These are phyloP conservation scores for Fusarium sp. DNA, from an alignment of 2,329 filamentous ascomycete species.

Conservation along the genomic window DNA sequence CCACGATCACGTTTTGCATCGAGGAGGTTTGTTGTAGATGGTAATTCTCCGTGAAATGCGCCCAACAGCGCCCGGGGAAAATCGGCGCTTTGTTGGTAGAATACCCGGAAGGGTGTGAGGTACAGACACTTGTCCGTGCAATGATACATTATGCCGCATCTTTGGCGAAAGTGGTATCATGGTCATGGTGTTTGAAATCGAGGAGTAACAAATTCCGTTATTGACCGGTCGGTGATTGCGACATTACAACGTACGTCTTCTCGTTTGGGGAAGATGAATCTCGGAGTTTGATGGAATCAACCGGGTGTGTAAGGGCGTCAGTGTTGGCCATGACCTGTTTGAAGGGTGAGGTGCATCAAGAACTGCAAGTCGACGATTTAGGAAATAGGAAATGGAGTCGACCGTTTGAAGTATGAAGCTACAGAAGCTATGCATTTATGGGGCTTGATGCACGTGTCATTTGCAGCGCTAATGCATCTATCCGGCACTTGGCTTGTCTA, in stretches of 20 bases:
- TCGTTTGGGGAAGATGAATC: conserved; percentile 24
- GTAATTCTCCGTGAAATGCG: neutral
- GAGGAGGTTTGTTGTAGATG: neutral
- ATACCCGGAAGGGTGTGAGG: conserved; percentile 18
- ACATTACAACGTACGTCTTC: neutral
- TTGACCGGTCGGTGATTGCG: conserved; percentile 11
- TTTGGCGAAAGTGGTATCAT: conserved; percentile 19
- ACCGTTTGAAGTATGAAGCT: conserved; percentile 36
- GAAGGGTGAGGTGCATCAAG: conserved; percentile 41
- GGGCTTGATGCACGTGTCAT: conserved; percentile 10
- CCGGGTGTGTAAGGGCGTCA: conserved; percentile 17
- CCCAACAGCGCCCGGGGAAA: neutral
- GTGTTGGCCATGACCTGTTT: neutral
- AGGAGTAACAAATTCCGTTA: conserved; percentile 6
- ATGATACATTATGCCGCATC: neutral
- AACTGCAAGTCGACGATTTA: conserved; percentile 42
- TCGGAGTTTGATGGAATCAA: conserved; percentile 33
- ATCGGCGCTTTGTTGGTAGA: neutral
- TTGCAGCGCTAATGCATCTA: conserved; percentile 35
- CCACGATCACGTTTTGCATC: conserved; percentile 29
- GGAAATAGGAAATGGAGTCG: conserved; percentile 36
- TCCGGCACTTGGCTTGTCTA: conserved; percentile 16
- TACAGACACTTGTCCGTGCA: neutral
- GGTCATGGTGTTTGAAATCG: neutral
- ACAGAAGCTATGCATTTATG: conserved; percentile 24